Evolutionary conservation across 805 yeast species (phyloP).

Genomic region (Starmerella roubikii): DNA sequence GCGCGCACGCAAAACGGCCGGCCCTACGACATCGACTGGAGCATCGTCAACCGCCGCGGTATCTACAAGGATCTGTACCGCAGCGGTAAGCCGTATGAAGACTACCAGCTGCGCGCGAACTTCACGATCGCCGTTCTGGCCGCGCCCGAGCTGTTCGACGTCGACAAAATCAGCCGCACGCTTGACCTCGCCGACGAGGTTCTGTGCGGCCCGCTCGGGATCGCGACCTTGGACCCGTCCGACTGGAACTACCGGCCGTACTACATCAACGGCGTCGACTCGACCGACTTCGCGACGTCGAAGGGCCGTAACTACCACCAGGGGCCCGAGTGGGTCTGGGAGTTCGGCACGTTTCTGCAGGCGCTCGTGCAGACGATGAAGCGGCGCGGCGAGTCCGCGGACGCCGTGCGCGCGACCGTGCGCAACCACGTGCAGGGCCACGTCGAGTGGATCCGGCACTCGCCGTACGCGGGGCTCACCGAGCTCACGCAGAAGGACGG

Average conservation of each 20-base stretch:
- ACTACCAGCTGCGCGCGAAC: constrained; percentile 84
- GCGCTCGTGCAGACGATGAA: constrained; percentile 48
- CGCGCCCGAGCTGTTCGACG: constrained; percentile 80
- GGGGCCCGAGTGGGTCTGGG: constrained; percentile 99
- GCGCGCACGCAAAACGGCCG: constrained; percentile 37
- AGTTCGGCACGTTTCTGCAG: constrained; percentile 71
- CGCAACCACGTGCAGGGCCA: constrained; percentile 51
- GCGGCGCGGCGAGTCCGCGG: constrained; percentile 25
- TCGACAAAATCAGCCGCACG: constrained; percentile 47
- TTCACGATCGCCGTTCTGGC: constrained; percentile 87
- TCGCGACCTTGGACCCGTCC: constrained; percentile 82
- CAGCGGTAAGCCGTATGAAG: constrained; percentile 81
- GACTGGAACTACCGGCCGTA: constrained; percentile 88
- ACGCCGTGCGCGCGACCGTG: constrained; percentile 38
- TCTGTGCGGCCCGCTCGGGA: constrained; percentile 80
- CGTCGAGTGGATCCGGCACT: constrained; percentile 53
- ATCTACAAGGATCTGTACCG: constrained; percentile 77
- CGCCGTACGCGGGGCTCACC: constrained; percentile 87
- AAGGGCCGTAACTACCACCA: constrained; percentile 96
- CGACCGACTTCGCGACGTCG: constrained; percentile 76
- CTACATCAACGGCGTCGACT: constrained; percentile 68
- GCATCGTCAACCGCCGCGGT: constrained; percentile 74
- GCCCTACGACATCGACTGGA: constrained; percentile 43
- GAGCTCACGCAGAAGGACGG: constrained; percentile 89
- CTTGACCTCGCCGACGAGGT: constrained; percentile 55